Base-by-base conservation (phyloP, 1,139 yeast genomes). In the Pichia sp. region DNA sequence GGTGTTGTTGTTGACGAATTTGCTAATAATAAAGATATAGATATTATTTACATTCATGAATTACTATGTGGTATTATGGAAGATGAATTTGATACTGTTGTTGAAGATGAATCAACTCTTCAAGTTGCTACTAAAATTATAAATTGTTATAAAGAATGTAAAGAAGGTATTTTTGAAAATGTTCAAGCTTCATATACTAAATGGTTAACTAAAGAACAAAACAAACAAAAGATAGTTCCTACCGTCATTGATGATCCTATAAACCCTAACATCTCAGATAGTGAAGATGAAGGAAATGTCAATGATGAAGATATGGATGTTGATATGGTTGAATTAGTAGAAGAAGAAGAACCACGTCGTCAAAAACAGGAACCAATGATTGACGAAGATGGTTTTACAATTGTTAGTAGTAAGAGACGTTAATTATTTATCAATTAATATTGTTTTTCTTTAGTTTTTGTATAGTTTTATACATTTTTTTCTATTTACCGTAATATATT, bases 301-400 rank as follows among this genome's bases (percentile, higher is more conserved):
- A 64, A 58, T 14, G 62, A 49, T 13, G 63, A 50, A 8, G 57
- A 65, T 19, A 62, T 62, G 62, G 62, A 51, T 18, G 62, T 62
- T 62, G 62, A 51, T 34, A 24, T 37, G 6, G 66, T 61, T 22
- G 54, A 51, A 35, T 55, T 46, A 20, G 55, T 40, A 51, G 40
- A 26, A 14, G 30, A 40, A 20, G 22, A 16, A 6, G 31, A 32
- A 8, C 40, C 27, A 6, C 35, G 37, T 20, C 26, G 24, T 10
- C 30, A 36, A 43, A 53, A 62, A 22, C 64, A 65, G 21, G 76
- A 71, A 20, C 95, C 95, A 8, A 60, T 84, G 11, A 71, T 89
- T 11, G 96, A 89, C 59, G 97, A 89, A 25, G 96, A 89, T 59
- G 97, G 97, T 2, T 89, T 89, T 57, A 91, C 88, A 53, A 64